These are phyloP conservation scores for Amoeboaphelidium protococcarum DNA, from an alignment of 371 early-diverging fungal species.

Conservation along the genomic window DNA sequence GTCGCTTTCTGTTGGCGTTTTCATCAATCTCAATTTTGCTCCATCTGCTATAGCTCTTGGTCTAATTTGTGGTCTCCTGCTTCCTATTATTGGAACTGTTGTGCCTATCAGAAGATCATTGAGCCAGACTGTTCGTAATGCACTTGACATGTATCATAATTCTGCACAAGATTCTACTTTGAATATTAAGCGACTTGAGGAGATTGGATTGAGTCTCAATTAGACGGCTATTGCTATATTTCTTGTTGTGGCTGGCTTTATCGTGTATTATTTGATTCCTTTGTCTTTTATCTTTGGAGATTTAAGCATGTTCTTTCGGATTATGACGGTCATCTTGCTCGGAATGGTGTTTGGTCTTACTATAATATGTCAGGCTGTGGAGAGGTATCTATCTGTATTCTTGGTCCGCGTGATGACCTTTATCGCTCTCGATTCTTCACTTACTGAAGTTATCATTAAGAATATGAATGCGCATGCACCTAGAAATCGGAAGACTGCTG, in stretches of 20 bases:
- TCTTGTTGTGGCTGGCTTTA: slow-evolving; percentile 7
- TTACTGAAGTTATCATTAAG: slow-evolving; percentile 7
- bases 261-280: slow-evolving; percentile 10
- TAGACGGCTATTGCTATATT: slow-evolving; percentile 3
- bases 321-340: slow-evolving; percentile 9
- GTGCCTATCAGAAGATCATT: slow-evolving; percentile 7
- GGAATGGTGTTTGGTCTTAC: slow-evolving; percentile 7
- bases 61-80: slow-evolving; percentile 3
- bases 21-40: background rate
- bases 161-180: slow-evolving; percentile 3
- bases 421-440: background rate
- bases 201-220: slow-evolving; percentile 3
- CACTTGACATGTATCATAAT: slow-evolving; percentile 8
- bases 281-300: slow-evolving; percentile 5
- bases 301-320: slow-evolving; percentile 6
- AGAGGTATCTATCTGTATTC: slow-evolving; percentile 2
- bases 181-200: slow-evolving; percentile 2
- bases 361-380: slow-evolving; percentile 5
- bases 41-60: slow-evolving; percentile 3
- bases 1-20: slow-evolving; percentile 1
- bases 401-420: slow-evolving; percentile 1
- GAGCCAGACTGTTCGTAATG: slow-evolving; percentile 7
- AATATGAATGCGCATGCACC: slow-evolving; percentile 7
- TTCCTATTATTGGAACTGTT: slow-evolving; percentile 9
- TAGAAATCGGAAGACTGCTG: slow-evolving; percentile 8